Base-by-base conservation (phyloP, 352 stramenopile species). In the Pythium scleroteichum region DNA sequence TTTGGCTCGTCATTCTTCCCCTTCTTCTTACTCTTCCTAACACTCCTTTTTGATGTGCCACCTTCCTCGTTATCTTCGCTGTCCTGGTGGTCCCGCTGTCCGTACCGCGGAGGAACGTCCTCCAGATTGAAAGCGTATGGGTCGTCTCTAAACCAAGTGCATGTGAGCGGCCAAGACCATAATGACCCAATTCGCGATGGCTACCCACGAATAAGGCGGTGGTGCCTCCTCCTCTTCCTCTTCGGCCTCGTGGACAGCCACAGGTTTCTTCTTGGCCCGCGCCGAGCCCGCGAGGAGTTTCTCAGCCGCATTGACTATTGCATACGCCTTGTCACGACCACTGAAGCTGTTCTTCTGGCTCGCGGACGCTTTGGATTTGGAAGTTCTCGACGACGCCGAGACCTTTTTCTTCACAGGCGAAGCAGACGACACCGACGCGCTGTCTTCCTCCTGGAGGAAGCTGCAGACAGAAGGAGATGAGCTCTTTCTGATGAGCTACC, bases 91-190 rank as follows among this genome's bases (percentile, higher is more conserved):
- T 77, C 61, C n/a, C 42, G 59, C 7, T 42, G 23, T 2, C 57
- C 46, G 54, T 76, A 64, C 24, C 72, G 69, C 6, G 73, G 64
- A 13, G 69, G 53, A 2, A 53, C 35, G 42, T 45, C 41, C 23
- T 64, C 73, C 47, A 94, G 74, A 22, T 92, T 80, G 68, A 92
- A 94, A 16, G 73, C 73, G 42, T 92, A 94, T 27, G 85, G 85
- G 64, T 94, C 85, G 39, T 66, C 61, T 27, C 80, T 91, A 53
- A 4, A 35, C 14, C 19, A 22, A 32, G 9, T 35, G 29, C n/a
- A 35, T 35, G 29, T 10, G 29, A 10, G 10, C 29, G 29, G 29
- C 29, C 5, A 10, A 5, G 29, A 10, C 10, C 10, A 35, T 10
- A 10, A 35, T 35, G 29, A 35, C 5, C 29, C 29, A 10, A 5